Base-by-base conservation (phyloP, 352 stramenopile species). In the Phytophthora sp. region DNA sequence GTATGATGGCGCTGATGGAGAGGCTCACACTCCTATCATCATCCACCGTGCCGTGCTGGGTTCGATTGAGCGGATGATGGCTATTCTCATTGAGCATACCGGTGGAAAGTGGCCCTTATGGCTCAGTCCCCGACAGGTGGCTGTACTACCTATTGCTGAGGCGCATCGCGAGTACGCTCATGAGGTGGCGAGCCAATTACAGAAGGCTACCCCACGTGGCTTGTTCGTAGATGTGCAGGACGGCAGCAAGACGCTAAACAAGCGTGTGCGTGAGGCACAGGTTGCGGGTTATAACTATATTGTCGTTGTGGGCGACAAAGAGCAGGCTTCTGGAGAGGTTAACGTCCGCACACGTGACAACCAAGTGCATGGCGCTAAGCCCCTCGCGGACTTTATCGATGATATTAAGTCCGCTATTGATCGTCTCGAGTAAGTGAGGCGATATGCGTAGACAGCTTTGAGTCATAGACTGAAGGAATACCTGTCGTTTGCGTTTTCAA, bases 1-100 rank as follows among this genome's bases (percentile, higher is more conserved):
- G 55, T 99, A 99, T 70, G 83, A 96, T 39, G 89, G 84, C 55
- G 82, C 82, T 20, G 92, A 98, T 54, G 91, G 80, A 12, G 66
- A 91, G 29, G 77, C 88, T 57, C 92, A 98, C 81, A 94, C 86
- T 52, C 97, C 97, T 21, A 98, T 99, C 73, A 99, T 99, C 85
- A 95, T 99, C 53, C 97, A 99, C 74, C 90, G 88, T 41, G 97
- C 97, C 1, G 98, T 99, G 39, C 96, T 98, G 61, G 97, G 97
- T 45, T 99, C 95, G 20, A 89, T 99, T 55, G 97, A 99, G 82
- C 91, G 97, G 44, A 98, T 99, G 86, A 99, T 99, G 86, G 97
- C 96, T 49, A 98, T 99, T 52, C 75, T 99, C 21, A 97, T 98
- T 59, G 97, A 99, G 75, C 97, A 98, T 73, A 98, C 89, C 53